Base-by-base conservation (phyloP, 345 rosid species). In the Cardamine resedifolia region DNA sequence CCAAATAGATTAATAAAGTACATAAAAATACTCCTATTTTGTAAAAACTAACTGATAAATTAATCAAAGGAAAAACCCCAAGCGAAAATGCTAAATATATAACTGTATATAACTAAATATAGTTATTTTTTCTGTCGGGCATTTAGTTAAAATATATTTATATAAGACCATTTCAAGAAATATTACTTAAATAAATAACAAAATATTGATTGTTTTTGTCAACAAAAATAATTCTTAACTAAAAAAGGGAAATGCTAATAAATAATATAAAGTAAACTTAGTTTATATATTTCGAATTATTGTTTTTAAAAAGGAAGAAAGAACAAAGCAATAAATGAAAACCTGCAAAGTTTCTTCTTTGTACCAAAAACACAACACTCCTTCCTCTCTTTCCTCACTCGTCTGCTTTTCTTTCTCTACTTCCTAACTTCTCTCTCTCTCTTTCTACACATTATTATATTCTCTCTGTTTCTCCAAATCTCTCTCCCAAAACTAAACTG, bases 391-490 rank as follows among this genome's bases (percentile, higher is more conserved):
- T 60, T 62, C 79, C 66, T 76, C 61, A 41, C 71, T 82, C 69
- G 18, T 23, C 68, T 77, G 49, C 78, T 63, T 27, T 70, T 80
- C 50, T 52, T 63, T 84, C 20, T 59, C 57, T 60, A 69, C 80
- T 76, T 73, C 81, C 75, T 59, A 82, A 81, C 77, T 69, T 72
- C 81, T 77, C 72, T 73, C 70, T 67, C 68, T 66, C 74, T 44
- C 78, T 33, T 58, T 61, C 72, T 33, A 53, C 70, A 70, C 76
- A 71, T 74, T 70, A 73, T 71, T 80, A 58, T 68, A 75, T 66
- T 51, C 74, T 72, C 73, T 64, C 76, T 72, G 70, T 70, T 67
- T 49, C 59, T 11, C 44, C 26, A 41, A 24, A 33, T 16, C 75
- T 63, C 78, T 57, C 30, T 44, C 20, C 47, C 21, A 10, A 58